Conservation (phyloP, 768 basidiomycete genomes). For the Russula earlei region DNA sequence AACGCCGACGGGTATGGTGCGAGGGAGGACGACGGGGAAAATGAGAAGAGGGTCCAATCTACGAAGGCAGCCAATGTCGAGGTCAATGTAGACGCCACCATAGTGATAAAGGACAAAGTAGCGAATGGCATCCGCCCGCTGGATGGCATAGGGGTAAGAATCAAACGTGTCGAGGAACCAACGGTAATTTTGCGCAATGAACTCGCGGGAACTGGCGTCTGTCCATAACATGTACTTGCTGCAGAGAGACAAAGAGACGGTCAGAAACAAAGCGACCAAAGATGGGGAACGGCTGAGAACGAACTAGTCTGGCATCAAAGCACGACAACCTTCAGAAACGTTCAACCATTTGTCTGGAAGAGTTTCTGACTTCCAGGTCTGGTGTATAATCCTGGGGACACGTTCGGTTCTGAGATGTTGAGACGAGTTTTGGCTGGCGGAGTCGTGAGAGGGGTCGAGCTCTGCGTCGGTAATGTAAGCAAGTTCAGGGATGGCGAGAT, state of each 20-base stretch:
- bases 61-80: conserved; percentile 90
- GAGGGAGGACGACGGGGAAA: conserved; percentile 84
- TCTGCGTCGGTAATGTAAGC: conserved; percentile 79
- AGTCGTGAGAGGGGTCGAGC: conserved; percentile 47
- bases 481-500: conserved; percentile 67
- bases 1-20: conserved; percentile 94
- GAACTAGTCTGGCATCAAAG: conserved; percentile 95
- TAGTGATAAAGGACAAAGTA: conserved; percentile 96
- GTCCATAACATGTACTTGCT: conserved; percentile 99
- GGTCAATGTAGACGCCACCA: conserved; percentile 92
- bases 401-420: conserved; percentile 56
- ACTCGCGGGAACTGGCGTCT: conserved; percentile 79
- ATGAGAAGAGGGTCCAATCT: conserved; percentile 78
- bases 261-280: background rate
- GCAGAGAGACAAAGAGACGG: conserved; percentile 19
- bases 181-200: conserved; percentile 79
- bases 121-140: conserved; percentile 94
- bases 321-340: conserved; percentile 75
- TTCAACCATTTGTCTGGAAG: conserved; percentile 75
- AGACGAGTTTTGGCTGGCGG: conserved; percentile 54
- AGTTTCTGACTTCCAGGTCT: conserved; percentile 93
- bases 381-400: conserved; percentile 90
- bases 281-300: conserved; percentile 28
- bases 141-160: conserved; percentile 82
- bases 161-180: conserved; percentile 95